Percentiles rank a stretch among this genome's conserved stretches.
Conservation (phyloP, 164 flowering plant species). For the Magnolia officinalis region DNA sequence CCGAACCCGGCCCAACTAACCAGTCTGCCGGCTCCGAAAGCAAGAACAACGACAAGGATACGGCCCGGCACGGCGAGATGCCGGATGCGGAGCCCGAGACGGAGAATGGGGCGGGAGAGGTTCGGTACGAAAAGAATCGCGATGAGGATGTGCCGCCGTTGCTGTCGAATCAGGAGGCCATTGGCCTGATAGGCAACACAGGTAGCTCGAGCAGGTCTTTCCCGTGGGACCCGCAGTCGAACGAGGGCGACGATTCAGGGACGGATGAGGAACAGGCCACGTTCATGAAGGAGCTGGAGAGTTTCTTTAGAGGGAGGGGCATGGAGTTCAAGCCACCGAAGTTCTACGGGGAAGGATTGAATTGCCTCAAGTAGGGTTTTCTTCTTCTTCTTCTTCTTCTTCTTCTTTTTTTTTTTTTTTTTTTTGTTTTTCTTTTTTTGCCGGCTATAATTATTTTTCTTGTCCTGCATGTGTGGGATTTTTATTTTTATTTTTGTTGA, state of each 20-base stretch:
- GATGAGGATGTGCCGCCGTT: neutral
- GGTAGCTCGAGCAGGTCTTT: slow-evolving; percentile 5
- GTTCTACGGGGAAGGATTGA: slow-evolving; percentile 82
- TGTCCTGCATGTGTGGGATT: neutral
- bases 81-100: neutral
- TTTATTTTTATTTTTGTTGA: neutral
- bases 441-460: too few relatives aligned
- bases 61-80: neutral
- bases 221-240: slow-evolving; percentile 24
- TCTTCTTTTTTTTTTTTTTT: neutral
- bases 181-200: neutral
- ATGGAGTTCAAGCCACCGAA: slow-evolving; percentile 91
- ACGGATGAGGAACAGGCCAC: slow-evolving; percentile 74
- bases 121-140: slow-evolving; percentile 4
- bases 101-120: slow-evolving; percentile 15
- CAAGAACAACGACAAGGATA: neutral
- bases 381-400: neutral
- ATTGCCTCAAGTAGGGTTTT: slow-evolving; percentile 74
- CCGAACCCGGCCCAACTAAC: neutral
- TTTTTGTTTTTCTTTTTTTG: neutral
- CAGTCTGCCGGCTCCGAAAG: neutral
- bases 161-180: neutral
- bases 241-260: slow-evolving; percentile 62
- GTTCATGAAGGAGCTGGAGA: slow-evolving; percentile 72
- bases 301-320: slow-evolving; percentile 58